phyloP scores from a whole-genome alignment of 2,329 filamentous ascomycete genomes.

The Hymenoscyphus fructigenus region DNA sequence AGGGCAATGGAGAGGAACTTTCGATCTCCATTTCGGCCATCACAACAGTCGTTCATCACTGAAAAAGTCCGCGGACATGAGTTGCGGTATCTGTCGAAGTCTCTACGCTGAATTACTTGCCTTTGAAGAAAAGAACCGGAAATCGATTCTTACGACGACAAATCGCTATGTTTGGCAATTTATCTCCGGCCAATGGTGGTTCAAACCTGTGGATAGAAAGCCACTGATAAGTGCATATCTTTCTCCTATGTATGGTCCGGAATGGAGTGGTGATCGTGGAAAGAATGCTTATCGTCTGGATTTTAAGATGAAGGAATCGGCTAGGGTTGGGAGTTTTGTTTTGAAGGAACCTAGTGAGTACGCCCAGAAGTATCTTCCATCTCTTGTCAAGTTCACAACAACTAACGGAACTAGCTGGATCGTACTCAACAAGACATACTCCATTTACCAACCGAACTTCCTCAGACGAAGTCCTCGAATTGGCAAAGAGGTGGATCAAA shows the following conservation, averaged over 20 bases:
- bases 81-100: slow-evolving; percentile 7
- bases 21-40: slow-evolving; percentile 6
- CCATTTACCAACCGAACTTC: background rate
- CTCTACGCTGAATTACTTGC: background rate
- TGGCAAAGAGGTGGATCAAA: slow-evolving; percentile 10
- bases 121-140: background rate
- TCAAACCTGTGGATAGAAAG: background rate
- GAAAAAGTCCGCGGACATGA: background rate
- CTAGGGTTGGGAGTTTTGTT: slow-evolving; percentile 7
- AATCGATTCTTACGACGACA: background rate
- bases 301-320: slow-evolving; percentile 3
- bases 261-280: background rate
- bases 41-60: background rate
- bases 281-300: slow-evolving; percentile 11
- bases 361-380: no score
- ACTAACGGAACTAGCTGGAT: background rate
- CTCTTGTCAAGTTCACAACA: no score
- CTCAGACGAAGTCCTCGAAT: slow-evolving; percentile 8
- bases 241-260: background rate
- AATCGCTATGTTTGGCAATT: background rate
- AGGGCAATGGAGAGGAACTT: slow-evolving; percentile 7
- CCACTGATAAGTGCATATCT: slow-evolving; percentile 7
- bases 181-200: background rate
- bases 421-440: background rate
- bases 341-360: background rate